Evolutionary conservation across 2,329 filamentous ascomycete genomes (phyloP).

Genomic region (Trichoderma pleuroti): DNA sequence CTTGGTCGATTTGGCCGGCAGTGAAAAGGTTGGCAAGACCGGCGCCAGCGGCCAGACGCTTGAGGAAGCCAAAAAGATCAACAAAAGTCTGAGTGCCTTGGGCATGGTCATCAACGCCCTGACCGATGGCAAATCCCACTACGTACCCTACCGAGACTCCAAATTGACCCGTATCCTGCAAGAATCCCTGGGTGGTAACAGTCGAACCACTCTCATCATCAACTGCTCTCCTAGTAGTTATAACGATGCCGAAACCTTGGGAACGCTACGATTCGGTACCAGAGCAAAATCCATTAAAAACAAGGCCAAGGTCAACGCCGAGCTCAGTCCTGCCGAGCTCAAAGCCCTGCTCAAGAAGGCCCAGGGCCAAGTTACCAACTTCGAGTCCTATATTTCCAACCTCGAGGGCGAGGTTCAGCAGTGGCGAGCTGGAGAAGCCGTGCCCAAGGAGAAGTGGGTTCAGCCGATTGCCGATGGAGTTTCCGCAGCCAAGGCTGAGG

Average conservation of each 20-base stretch:
- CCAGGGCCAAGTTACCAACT: conserved; percentile 82
- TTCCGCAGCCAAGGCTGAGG: conserved; percentile 39
- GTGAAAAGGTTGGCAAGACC: conserved; percentile 98
- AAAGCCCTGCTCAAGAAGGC: conserved; percentile 91
- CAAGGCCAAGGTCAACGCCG: conserved; percentile 99
- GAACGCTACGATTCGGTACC: conserved; percentile 91
- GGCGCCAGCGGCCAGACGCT: conserved; percentile 95
- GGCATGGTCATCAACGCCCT: conserved; percentile 99
- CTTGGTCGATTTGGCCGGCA: conserved; percentile 95
- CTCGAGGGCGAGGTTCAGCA: conserved; percentile 80
- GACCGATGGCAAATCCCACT: conserved; percentile 94
- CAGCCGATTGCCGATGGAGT: conserved; percentile 54
- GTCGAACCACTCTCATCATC: conserved; percentile 95
- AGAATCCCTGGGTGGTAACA: conserved; percentile 96
- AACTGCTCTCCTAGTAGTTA: conserved; percentile 99
- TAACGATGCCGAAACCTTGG: conserved; percentile 91
- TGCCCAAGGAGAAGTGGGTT: conserved; percentile 88
- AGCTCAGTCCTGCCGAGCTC: conserved; percentile 91
- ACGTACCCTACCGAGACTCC: conserved; percentile 95
- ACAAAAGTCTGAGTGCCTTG: conserved; percentile 96
- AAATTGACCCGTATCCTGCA: conserved; percentile 96
- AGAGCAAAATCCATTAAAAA: conserved; percentile 99
- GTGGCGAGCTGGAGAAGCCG: conserved; percentile 84
- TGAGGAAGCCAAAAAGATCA: conserved; percentile 99
- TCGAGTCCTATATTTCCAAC: conserved; percentile 78